Base-by-base conservation (phyloP, 208 protist species). In the Naegleria lovaniensis region DNA sequence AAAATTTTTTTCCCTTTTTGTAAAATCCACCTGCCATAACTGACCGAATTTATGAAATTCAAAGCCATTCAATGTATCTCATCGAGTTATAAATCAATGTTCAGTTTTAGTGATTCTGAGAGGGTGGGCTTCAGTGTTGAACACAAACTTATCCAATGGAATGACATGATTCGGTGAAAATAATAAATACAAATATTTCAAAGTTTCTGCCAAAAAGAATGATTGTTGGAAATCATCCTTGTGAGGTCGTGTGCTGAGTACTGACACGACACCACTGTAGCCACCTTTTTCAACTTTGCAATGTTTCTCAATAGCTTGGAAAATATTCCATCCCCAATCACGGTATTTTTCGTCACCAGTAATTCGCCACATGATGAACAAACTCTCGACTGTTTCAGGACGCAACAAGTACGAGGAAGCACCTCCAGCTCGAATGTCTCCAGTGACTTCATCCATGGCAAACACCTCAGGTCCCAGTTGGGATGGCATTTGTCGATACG, bases 81-180 rank as follows among this genome's bases (percentile, higher is more conserved):
- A n/a, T n/a, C n/a, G n/a, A 58, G 55, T 67, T 29, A 22, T 3
- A 91, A 59, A 22, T 55, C 85, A 39, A 58, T 38, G 48, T 6
- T 48, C 16, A 41, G 83, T 76, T 91, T 91, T 33, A 15, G 40
- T 41, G 83, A 67, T 15, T 38, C 38, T 11, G 5, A 91, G 4
- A 15, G 96, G 95, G 91, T 98, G 96, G 22, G 96, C 96, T 91
- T 98, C 96, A 13, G 96, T 98, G 90, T 96, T 98, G 91, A 98
- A 96, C 33, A 98, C 97, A 58, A 91, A 98, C 90, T 98, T 88
- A 75, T 97, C 95, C 25, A 98, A 90, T 55, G 93, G 92, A 52
- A 98, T 90, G 0, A 95, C n/a, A 85, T 89, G 83, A 15, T 94
- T 83, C 9, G 83, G 43, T 39, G 92, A 55, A 90, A 97, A 98